A percentile compares a stretch with the other conserved stretches of the same genome.
These are phyloP conservation scores for Psilocybe cyanescens DNA, from an alignment of 768 basidiomycete species.

Conservation along the genomic window DNA sequence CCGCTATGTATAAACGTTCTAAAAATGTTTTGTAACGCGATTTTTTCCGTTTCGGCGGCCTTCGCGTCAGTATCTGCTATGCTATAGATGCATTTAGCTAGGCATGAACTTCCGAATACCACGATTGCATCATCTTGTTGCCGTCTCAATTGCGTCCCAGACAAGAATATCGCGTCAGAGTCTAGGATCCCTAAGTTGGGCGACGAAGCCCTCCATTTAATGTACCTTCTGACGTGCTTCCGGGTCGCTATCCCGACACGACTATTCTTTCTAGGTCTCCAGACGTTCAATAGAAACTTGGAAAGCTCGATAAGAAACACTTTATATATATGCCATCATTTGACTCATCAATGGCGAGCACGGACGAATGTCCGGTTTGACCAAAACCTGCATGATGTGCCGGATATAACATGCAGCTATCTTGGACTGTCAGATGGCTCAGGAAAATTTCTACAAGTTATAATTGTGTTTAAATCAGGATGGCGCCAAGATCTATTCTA, in stretches of 20 bases:
- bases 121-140: background rate
- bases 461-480: background rate
- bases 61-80: background rate
- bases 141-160: too few relatives aligned
- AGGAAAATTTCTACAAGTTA: background rate
- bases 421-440: background rate
- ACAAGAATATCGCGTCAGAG: background rate
- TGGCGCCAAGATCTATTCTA: background rate
- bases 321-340: background rate
- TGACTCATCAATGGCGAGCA: background rate
- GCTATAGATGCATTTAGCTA: background rate
- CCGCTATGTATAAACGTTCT: slow-evolving; percentile 3
- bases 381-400: background rate
- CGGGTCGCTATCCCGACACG: background rate
- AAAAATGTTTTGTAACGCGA: slow-evolving; percentile 2
- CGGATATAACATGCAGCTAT: background rate
- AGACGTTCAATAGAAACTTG: background rate
- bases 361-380: background rate
- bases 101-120: background rate
- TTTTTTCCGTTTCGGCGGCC: background rate
- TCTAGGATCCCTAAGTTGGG: background rate
- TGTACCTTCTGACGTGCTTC: background rate
- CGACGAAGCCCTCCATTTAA: background rate
- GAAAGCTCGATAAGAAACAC: background rate
- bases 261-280: background rate